A percentile compares a stretch with the other conserved stretches of the same genome.
Evolutionary conservation across 352 stramenopile species (phyloP).

Genomic region (Elongisporangium senticosum): DNA sequence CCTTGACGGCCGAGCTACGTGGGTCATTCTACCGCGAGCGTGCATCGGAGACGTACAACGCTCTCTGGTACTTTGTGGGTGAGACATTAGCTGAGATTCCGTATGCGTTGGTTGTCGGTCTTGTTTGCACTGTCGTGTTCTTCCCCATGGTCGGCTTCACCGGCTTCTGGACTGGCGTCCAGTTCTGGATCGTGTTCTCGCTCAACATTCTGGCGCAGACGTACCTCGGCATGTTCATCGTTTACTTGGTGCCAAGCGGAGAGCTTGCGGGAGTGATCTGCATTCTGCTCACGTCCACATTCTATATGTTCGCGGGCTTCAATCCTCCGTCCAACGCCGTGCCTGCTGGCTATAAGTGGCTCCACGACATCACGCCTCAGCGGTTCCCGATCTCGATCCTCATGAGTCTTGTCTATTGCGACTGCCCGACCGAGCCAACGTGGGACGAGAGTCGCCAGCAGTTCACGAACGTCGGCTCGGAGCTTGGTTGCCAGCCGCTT

Average conservation of each 20-base stretch:
- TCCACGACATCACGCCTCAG: slow-evolving; percentile 34
- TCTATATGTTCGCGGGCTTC: slow-evolving; percentile 41
- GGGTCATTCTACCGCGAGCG: slow-evolving; percentile 87
- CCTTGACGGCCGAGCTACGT: slow-evolving; percentile 56
- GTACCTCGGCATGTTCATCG: slow-evolving; percentile 27
- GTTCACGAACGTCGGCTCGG: slow-evolving; percentile 18
- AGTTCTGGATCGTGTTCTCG: slow-evolving; percentile 36
- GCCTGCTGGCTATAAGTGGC: slow-evolving; percentile 39
- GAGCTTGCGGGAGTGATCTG: slow-evolving; percentile 27
- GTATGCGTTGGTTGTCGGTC: slow-evolving; percentile 26
- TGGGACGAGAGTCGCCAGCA: slow-evolving; percentile 12
- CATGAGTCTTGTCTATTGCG: slow-evolving; percentile 18
- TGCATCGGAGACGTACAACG: slow-evolving; percentile 75
- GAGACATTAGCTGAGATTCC: slow-evolving; percentile 69
- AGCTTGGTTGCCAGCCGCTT: slow-evolving; percentile 3
- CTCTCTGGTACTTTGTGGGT: slow-evolving; percentile 56
- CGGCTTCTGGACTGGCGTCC: slow-evolving; percentile 17
- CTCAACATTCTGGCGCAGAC: slow-evolving; percentile 27
- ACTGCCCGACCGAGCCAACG: slow-evolving; percentile 18
- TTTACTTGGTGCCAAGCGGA: slow-evolving; percentile 20
- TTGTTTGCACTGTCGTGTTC: slow-evolving; percentile 56
- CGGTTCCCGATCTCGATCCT: slow-evolving; percentile 29
- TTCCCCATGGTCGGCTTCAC: slow-evolving; percentile 66
- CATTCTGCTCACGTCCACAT: slow-evolving; percentile 30
- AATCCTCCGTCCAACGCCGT: slow-evolving; percentile 35